phyloP scores from a whole-genome alignment of 768 basidiomycete species.

The Agaricus blazei region DNA sequence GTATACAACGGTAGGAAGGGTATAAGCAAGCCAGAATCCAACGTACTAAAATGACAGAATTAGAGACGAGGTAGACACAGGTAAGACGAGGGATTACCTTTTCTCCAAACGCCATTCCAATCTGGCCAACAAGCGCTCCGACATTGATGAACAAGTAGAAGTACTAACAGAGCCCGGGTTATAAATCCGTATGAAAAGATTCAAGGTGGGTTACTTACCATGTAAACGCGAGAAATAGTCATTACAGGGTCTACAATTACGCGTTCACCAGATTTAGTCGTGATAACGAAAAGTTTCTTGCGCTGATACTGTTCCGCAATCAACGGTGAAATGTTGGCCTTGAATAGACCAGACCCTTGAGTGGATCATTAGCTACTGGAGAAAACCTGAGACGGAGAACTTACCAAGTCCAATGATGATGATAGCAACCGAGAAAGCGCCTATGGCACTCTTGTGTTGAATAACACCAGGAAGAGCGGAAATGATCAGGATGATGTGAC shows the following conservation, averaged over 20 bases:
- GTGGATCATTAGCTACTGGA: slow-evolving; percentile 11
- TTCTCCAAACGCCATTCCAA: slow-evolving; percentile 64
- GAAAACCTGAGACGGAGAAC: not conserved
- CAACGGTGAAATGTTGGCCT: slow-evolving; percentile 72
- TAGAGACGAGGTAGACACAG: not conserved
- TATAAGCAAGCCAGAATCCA: slow-evolving; percentile 64
- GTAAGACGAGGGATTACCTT: slow-evolving; percentile 31
- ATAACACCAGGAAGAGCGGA: slow-evolving; percentile 67
- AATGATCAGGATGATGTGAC: slow-evolving; percentile 61
- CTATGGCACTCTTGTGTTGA: slow-evolving; percentile 42
- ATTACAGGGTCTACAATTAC: slow-evolving; percentile 71
- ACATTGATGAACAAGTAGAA: slow-evolving; percentile 76
- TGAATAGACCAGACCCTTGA: slow-evolving; percentile 64
- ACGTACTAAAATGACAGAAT: slow-evolving; percentile 36
- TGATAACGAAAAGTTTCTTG: slow-evolving; percentile 46
- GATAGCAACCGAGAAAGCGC: slow-evolving; percentile 52
- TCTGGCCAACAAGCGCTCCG: slow-evolving; percentile 65
- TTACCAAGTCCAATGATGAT: slow-evolving; percentile 50
- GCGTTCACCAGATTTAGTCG: slow-evolving; percentile 51
- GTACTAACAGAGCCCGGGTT: slow-evolving; percentile 29
- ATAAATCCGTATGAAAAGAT: not conserved
- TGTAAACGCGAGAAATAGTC: slow-evolving; percentile 69
- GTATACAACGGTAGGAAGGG: slow-evolving; percentile 60
- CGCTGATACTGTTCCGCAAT: slow-evolving; percentile 72
- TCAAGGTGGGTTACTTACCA: slow-evolving; percentile 36